Conservation (phyloP, 2,329 filamentous ascomycete species). For the Atkinsonella hypoxylon region DNA sequence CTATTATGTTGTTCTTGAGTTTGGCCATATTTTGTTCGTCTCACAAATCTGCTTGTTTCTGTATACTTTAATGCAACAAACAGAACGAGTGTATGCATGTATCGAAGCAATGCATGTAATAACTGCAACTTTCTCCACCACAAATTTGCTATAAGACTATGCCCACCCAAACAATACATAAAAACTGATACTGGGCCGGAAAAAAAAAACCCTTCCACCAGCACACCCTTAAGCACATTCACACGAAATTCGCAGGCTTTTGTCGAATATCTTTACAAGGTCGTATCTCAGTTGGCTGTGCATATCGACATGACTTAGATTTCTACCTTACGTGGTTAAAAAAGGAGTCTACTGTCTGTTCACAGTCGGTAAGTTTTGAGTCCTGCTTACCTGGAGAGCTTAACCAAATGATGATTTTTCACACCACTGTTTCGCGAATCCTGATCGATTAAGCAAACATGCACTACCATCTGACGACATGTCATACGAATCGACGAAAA, state of each 20-base stretch:
- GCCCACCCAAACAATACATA: neutral
- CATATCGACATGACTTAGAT: no score
- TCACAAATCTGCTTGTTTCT: neutral
- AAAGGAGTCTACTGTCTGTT: no score
- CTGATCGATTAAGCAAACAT: constrained; percentile 56
- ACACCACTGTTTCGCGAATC: constrained; percentile 50
- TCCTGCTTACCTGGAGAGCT: neutral
- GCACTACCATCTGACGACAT: constrained; percentile 60
- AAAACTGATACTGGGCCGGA: neutral
- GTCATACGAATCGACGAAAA: neutral
- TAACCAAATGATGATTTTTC: constrained; percentile 37
- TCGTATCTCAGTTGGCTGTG: no score
- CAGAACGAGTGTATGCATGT: constrained; percentile 1
- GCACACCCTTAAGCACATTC: no score
- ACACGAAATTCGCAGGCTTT: no score
- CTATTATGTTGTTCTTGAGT: neutral
- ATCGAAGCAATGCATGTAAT: constrained; percentile 2
- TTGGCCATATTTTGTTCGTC: neutral
- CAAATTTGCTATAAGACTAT: neutral
- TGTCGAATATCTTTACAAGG: neutral
- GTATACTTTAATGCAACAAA: no score
- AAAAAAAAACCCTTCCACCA: neutral
- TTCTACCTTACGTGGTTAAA: no score
- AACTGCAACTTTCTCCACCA: neutral
- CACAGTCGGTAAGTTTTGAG: neutral